Evolutionary conservation across 2,329 filamentous ascomycete genomes (phyloP).

Genomic region (Exophiala bonariae): DNA sequence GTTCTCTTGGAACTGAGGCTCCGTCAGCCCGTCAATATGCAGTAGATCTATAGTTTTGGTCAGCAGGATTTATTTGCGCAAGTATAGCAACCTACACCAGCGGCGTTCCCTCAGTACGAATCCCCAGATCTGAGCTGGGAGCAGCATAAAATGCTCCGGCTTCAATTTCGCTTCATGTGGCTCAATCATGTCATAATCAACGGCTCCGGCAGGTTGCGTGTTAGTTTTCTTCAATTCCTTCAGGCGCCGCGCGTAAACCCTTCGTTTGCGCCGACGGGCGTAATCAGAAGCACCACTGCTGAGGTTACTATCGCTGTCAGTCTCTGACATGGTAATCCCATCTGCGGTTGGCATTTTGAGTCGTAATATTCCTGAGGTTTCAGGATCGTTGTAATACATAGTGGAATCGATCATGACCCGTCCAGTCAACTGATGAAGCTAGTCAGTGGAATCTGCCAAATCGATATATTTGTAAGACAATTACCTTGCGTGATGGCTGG

Average conservation of each 20-base stretch:
- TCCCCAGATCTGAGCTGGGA: not conserved
- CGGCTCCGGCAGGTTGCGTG: not conserved
- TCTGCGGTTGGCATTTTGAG: conserved; percentile 2
- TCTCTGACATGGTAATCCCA: conserved; percentile 2
- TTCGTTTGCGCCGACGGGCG: not conserved
- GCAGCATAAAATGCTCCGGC: conserved; percentile 1
- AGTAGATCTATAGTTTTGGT: conserved; percentile 1
- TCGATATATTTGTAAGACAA: too few relatives aligned
- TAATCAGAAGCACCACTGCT: not conserved
- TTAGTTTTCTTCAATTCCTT: not conserved
- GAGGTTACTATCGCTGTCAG: not conserved
- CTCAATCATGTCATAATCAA: not conserved
- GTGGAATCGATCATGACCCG: conserved; percentile 3
- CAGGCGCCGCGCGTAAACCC: not conserved
- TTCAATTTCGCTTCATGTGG: not conserved
- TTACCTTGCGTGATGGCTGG: conserved; percentile 1
- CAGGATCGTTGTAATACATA: not conserved
- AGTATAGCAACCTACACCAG: conserved; percentile 1
- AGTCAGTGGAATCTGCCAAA: not conserved
- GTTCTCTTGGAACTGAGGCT: conserved; percentile 2
- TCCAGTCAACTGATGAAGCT: not conserved
- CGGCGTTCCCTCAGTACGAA: conserved; percentile 4
- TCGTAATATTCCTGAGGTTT: not conserved
- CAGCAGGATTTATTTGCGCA: not conserved
- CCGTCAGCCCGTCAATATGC: not conserved